These are phyloP conservation scores for Neurospora discreta DNA, from an alignment of 495 filamentous ascomycete genomes.

Conservation along the genomic window DNA sequence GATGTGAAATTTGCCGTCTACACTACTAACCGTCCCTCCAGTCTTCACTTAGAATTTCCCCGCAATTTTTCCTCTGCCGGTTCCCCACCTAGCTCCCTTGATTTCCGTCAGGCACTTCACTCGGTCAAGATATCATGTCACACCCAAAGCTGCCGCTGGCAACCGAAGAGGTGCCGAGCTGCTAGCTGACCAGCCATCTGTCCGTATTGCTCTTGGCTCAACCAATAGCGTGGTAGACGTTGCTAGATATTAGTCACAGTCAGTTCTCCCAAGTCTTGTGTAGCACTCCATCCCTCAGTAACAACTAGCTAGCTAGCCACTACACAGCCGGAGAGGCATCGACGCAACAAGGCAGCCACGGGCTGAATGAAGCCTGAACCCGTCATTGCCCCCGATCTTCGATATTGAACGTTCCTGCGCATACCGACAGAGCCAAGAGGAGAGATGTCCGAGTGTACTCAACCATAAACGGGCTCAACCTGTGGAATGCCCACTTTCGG, in stretches of 20 bases:
- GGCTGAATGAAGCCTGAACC: background rate
- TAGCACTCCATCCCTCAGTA: background rate
- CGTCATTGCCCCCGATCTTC: background rate
- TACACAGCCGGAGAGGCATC: background rate
- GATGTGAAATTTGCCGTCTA: background rate
- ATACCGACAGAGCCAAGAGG: background rate
- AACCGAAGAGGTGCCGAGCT: background rate
- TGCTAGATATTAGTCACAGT: background rate
- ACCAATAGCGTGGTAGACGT: background rate
- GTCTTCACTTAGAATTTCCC: background rate
- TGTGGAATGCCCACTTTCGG: background rate
- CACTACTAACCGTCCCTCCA: background rate
- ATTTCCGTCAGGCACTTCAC: background rate
- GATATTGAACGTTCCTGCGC: background rate
- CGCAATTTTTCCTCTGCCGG: background rate
- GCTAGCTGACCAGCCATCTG: background rate
- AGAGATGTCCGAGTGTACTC: background rate
- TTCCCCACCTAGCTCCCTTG: background rate
- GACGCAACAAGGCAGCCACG: background rate
- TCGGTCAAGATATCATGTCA: background rate
- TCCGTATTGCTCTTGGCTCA: background rate
- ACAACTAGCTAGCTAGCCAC: background rate
- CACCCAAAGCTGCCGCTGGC: background rate
- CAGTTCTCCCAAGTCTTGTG: background rate
- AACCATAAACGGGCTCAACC: background rate